A percentile compares a stretch with the other conserved stretches of the same genome.
phyloP scores from a whole-genome alignment of 2,329 filamentous ascomycete genomes.

The Sporothrix protearum region DNA sequence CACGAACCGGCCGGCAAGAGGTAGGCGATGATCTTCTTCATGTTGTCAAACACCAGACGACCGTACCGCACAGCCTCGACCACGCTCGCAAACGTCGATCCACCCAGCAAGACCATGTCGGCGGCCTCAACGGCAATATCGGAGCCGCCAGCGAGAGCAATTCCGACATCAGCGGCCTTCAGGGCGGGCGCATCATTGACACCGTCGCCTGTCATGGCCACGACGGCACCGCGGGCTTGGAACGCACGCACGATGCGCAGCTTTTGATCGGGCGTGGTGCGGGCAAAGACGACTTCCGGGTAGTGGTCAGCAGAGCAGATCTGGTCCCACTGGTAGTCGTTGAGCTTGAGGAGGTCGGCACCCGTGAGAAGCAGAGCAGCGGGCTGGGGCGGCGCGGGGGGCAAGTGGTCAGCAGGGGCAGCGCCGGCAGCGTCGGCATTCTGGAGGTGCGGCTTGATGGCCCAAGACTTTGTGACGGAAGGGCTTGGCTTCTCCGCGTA shows the following conservation, averaged over 20 bases:
- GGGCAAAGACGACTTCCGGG: slow-evolving; percentile 69
- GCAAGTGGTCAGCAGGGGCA: neutral
- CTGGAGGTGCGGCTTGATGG: neutral
- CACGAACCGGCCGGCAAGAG: slow-evolving; percentile 51
- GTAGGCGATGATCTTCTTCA: slow-evolving; percentile 43
- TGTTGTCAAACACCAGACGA: slow-evolving; percentile 42
- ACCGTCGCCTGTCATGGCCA: slow-evolving; percentile 74
- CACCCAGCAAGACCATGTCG: slow-evolving; percentile 62
- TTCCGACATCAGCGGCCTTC: slow-evolving; percentile 72
- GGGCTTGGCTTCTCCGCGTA: neutral
- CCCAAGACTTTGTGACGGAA: neutral
- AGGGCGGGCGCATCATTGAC: slow-evolving; percentile 71
- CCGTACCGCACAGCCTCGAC: slow-evolving; percentile 57
- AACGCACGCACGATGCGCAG: slow-evolving; percentile 70
- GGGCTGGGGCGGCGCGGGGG: neutral
- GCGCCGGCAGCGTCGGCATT: neutral
- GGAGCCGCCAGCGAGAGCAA: slow-evolving; percentile 51
- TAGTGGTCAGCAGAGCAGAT: slow-evolving; percentile 49
- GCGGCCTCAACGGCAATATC: slow-evolving; percentile 63
- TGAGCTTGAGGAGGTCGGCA: slow-evolving; percentile 61
- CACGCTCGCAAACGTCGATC: slow-evolving; percentile 62
- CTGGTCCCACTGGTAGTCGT: slow-evolving; percentile 64
- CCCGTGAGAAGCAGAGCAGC: slow-evolving; percentile 51
- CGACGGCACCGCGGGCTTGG: slow-evolving; percentile 63
- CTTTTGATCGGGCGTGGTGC: slow-evolving; percentile 75